Evolutionary conservation across 2,329 filamentous ascomycete species (phyloP), one percentile per base, ranked within the genome.

Genomic region (Verticillium longisporum): DNA sequence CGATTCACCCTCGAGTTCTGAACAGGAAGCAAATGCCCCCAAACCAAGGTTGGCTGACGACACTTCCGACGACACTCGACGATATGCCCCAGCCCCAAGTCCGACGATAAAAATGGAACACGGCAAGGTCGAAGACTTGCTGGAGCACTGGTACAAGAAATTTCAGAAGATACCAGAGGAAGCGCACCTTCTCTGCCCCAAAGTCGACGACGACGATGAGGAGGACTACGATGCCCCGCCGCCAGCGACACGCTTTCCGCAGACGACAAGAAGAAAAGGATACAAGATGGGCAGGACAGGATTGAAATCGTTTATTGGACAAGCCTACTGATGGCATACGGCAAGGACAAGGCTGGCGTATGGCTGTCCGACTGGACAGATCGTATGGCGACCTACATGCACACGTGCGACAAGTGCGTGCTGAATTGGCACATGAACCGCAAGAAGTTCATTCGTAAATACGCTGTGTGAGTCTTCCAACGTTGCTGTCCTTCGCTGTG

Each of bases 361-460:
- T 83, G 88, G 74, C 78, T 87, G 53, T 76, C 80, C 14, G 82
- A 84, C 64, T 89, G 91, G 68, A 81, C 78, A 59, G 68, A 74
- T 5, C 80, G 82, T 21, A 77, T 89, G 21, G 83, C 88, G 64
- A 71, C 76, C 11, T 82, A 83, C 45, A 78, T 93, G 31, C 83
- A 79, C 61, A 79, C 75, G 61, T 93, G 90, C 73, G 84, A 91
- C 59, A 80, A 83, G 58, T 93, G 90, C 70, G 87, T 90, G 58
- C 81, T 86, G 63, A 87, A 87, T 66, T 93, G 90, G 83, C 90
- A 93, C 72, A 86, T 85, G 69, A 83, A 82, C 34, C 87, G 90
- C 64, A 83, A 83, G 63, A 76, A 78, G 60, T 83, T 89, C 64
- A 75, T 90, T 36, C 83, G 86, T 62, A 78, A 83, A 56, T 77